A percentile compares a stretch with the other conserved stretches of the same genome.
phyloP scores from a whole-genome alignment of 1,284 basidiomycete species.

The Sporisorium graminicola region DNA sequence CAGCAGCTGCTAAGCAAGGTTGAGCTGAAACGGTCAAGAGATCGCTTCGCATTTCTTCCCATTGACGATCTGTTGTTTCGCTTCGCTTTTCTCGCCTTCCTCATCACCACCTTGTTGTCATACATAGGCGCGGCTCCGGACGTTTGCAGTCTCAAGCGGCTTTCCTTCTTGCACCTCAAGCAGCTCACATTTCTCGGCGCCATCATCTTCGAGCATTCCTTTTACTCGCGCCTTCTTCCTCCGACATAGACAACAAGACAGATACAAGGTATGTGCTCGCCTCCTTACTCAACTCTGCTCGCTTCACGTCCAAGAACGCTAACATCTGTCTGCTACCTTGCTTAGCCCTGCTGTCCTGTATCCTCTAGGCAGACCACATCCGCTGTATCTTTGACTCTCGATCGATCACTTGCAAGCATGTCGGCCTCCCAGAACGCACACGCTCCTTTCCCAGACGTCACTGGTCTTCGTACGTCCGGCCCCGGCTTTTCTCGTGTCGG shows the following conservation, averaged over 20 bases:
- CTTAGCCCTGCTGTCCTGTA: neutral
- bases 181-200: neutral
- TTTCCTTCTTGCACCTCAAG: neutral
- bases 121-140: neutral
- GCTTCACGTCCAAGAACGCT: neutral
- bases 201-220: neutral
- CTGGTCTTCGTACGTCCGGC: constrained; percentile 57
- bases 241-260: neutral
- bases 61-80: neutral
- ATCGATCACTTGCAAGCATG: constrained; percentile 12
- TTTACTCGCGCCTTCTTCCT: neutral
- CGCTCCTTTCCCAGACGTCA: constrained; percentile 66
- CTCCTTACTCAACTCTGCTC: neutral
- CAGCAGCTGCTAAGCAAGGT: neutral
- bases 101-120: neutral
- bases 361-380: neutral
- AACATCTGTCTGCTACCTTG: neutral
- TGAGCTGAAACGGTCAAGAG: neutral
- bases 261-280: neutral
- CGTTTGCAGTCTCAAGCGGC: neutral
- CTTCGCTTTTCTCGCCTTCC: neutral
- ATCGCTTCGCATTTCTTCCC: neutral
- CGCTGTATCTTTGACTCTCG: neutral
- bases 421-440: constrained; percentile 24
- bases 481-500: constrained; percentile 44